Evolutionary conservation across 179 eudicot genomes (phyloP).

Genomic region (Beta lomatogona): DNA sequence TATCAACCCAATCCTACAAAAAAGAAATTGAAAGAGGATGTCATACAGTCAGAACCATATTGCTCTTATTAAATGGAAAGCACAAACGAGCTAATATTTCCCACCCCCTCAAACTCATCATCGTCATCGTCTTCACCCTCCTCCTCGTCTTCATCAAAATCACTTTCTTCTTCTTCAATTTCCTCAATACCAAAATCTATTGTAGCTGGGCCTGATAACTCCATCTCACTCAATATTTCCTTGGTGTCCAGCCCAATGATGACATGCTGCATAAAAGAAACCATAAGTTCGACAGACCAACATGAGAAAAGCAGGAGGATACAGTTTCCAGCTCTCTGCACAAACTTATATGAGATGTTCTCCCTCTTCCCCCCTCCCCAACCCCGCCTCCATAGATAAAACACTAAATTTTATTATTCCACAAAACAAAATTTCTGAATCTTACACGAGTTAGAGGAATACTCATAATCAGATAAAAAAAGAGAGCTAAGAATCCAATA

Average conservation of each 20-base stretch:
- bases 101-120: conserved; percentile 49
- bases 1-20: conserved; percentile 78
- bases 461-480: no score
- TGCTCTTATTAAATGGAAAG: background rate
- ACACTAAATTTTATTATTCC: background rate
- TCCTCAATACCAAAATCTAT: conserved; percentile 68
- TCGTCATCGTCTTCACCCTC: conserved; percentile 48
- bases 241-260: conserved; percentile 85
- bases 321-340: background rate
- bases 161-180: conserved; percentile 64
- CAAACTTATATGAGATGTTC: background rate
- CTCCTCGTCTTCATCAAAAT: conserved; percentile 59
- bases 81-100: conserved; percentile 22
- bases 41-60: conserved; percentile 10
- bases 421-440: no score
- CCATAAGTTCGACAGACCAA: conserved; percentile 24
- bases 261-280: conserved; percentile 80
- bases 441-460: no score
- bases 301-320: background rate
- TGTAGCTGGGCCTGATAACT: conserved; percentile 56
- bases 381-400: background rate
- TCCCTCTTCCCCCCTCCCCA: no score
- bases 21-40: conserved; percentile 4
- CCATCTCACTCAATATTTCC: conserved; percentile 79
- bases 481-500: no score